Evolutionary conservation across 306 rosid genomes (phyloP), one percentile per base, ranked within the genome.

Genomic region (Lathyrus oleraceus): DNA sequence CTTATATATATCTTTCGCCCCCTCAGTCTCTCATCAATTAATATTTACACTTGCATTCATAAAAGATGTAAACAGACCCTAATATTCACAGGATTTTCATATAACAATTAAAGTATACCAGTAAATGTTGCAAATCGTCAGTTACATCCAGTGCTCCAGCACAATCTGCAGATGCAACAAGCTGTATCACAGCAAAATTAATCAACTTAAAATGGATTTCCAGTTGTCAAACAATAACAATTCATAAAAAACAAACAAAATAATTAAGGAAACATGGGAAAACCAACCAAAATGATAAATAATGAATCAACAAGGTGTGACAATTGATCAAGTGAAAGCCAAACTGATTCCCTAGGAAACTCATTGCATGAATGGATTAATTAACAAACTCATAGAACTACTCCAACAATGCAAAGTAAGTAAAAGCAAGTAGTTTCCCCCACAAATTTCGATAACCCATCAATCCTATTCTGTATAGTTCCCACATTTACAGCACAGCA

Each of bases 81-180:
- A 51, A 1, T 11, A 19, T 49, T 75, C 43, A 65, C 5, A 36
- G 20, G 16, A 77, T 39, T 73, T 69, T 57, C 32, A 47, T n/a
- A 74, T 4, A 38, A 44, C n/a, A 32, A 71, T 25, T 47, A 54
- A 35, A 38, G 51, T 23, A 61, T 91, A 95, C 99, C 95, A 91
- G 85, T 69, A 95, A 82, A 72, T 91, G 87, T 56, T 85, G 96
- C 85, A 95, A 87, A 86, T 91, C 97, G 10, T 91, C 95, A 10
- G 96, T 95, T 60, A 95, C 87, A 75, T 95, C 99, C 80, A 95
- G 78, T 13, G 99, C 97, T 84, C 99, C 97, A 53, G 97, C 92
- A 87, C 97, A 95, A 81, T 95, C 99, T 81, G 86, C 95, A 79
- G 99, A 84, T 45, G 95, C 91, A 84, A 95, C 96, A 84, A 95